Base-by-base conservation (phyloP, 2,329 filamentous ascomycete species). In the Cladosporium sp. region DNA sequence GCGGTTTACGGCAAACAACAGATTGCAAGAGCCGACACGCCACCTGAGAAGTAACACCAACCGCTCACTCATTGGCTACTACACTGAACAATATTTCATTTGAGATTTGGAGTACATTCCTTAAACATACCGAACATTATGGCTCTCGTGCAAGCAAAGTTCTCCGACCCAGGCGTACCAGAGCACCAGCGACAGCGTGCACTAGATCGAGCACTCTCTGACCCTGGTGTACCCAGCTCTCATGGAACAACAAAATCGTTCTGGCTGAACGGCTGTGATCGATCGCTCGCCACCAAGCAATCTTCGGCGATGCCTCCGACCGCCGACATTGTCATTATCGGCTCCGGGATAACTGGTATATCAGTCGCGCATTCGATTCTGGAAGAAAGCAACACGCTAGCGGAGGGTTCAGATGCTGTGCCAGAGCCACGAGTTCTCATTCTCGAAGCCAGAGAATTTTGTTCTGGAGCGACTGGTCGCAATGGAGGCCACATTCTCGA, bases 371-470 rank as follows among this genome's bases (percentile, higher is more conserved):
- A 25, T 25, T 26, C 48, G 5, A 28, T 51, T 16, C 26, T 51
- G 14, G 26, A 51, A 51, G 48, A 46, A 3, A 46, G 39, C 18
- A 21, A 46, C 10, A 10, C 39, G 0, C 11, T 2, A 3, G 18
- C 39, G 16, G 39, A 46, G n/a, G 5, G 2, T 21, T 13, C n/a
- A 21, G n/a, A 46, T 4, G 39, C 39, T 13, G n/a, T 21, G 11
- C n/a, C n/a, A 7, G 21, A 46, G 5, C 39, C 39, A 21, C 39
- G n/a, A 46, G n/a, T 46, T 13, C 39, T 46, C 13, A 2, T 46
- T 1, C 39, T 69, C 1, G 68, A 69, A 43, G 68, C 66, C 36
- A 65, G 68, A 13, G 54, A 54, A 18, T 53, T 69, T 28, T 65
- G 61, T 25, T 64, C 58, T 28, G 68, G 68, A 21, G 68, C 67